phyloP scores from a whole-genome alignment of 2,329 filamentous ascomycete species.

The Cercospora sp. region DNA sequence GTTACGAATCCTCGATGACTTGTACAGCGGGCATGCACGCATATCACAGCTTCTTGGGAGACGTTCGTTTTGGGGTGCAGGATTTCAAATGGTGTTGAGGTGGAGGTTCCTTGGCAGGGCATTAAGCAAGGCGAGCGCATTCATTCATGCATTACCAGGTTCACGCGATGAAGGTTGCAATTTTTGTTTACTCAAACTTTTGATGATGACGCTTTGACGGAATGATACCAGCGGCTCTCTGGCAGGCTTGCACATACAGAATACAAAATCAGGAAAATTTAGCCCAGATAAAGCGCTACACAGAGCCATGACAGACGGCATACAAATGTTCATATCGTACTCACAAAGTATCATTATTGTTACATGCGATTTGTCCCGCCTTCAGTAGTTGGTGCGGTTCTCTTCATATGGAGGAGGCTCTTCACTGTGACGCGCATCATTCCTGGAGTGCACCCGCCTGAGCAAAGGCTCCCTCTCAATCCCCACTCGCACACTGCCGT shows the following conservation, averaged over 20 bases:
- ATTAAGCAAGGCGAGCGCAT: no score
- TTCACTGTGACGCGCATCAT: no score
- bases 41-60: background rate
- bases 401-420: no score
- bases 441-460: background rate
- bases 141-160: no score
- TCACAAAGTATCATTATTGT: no score
- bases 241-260: background rate
- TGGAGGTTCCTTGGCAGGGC: no score
- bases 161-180: no score
- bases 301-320: background rate
- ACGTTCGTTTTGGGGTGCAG: no score
- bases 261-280: no score
- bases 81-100: background rate
- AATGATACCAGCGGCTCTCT: background rate
- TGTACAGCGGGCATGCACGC: background rate
- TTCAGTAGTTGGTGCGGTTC: no score
- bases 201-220: background rate
- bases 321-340: background rate
- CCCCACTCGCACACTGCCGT: slow-evolving; percentile 52
- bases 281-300: no score
- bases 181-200: background rate
- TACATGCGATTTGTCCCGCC: no score
- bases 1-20: background rate
- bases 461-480: slow-evolving; percentile 52